Percentiles rank a stretch among this genome's conserved stretches.
Evolutionary conservation across 1,284 basidiomycete genomes (phyloP).

Genomic region (Microstroma glucosiphilum): DNA sequence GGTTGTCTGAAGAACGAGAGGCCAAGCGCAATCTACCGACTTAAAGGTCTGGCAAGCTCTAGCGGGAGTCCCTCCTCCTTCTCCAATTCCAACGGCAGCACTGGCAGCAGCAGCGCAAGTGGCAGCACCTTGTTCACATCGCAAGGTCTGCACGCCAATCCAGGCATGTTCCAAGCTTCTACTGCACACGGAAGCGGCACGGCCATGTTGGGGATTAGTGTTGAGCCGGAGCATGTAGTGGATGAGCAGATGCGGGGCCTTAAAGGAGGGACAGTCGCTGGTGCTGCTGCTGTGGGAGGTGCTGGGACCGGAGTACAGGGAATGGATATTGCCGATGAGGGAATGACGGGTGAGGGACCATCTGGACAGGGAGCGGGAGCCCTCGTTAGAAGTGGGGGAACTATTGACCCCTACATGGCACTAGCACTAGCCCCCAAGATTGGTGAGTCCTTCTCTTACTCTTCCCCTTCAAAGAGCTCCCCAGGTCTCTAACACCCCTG

Average conservation of each 20-base stretch:
- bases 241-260: slow-evolving; percentile 30
- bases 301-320: neutral
- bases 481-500: too few relatives aligned
- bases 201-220: slow-evolving; percentile 41
- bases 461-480: too few relatives aligned
- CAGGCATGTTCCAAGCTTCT: too few relatives aligned
- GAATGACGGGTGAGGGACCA: slow-evolving; percentile 1
- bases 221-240: slow-evolving; percentile 37
- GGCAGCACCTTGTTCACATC: too few relatives aligned
- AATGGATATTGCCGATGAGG: slow-evolving; percentile 3
- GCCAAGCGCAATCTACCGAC: slow-evolving; percentile 47
- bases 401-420: slow-evolving; percentile 9
- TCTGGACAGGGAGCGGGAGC: neutral
- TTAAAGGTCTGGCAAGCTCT: slow-evolving; percentile 4
- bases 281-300: neutral
- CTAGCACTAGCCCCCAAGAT: slow-evolving; percentile 34
- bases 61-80: too few relatives aligned
- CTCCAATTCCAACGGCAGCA: too few relatives aligned
- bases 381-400: slow-evolving; percentile 5
- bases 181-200: neutral
- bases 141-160: too few relatives aligned
- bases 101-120: too few relatives aligned
- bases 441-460: slow-evolving; percentile 23
- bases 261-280: neutral
- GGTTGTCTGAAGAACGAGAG: slow-evolving; percentile 33